Conservation (phyloP, 495 filamentous ascomycete species). For the Hypomontagnella monticulosa region DNA sequence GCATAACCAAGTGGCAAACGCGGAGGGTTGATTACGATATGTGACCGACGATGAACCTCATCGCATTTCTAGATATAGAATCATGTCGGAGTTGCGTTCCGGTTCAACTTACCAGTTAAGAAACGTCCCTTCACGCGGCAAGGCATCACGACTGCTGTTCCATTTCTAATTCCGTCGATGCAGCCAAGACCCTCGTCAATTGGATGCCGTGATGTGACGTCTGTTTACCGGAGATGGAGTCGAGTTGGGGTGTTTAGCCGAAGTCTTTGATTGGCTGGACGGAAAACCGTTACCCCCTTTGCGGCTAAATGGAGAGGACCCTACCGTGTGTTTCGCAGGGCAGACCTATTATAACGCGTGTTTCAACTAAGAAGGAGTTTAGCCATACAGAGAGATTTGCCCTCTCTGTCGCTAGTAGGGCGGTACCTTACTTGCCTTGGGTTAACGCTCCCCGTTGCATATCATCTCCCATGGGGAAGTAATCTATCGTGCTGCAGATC, state of each 20-base stretch:
- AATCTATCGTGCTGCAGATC: slow-evolving; percentile 38
- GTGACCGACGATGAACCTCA: slow-evolving; percentile 7
- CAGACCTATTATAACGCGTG: slow-evolving; percentile 35
- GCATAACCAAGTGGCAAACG: slow-evolving; percentile 22
- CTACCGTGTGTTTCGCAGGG: slow-evolving; percentile 34
- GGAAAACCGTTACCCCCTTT: slow-evolving; percentile 31
- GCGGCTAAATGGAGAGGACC: slow-evolving; percentile 37
- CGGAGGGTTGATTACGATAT: slow-evolving; percentile 18
- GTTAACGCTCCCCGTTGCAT: slow-evolving; percentile 35
- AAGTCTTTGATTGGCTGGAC: slow-evolving; percentile 26
- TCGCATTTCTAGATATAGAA: slow-evolving; percentile 16
- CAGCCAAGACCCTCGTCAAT: slow-evolving; percentile 30
- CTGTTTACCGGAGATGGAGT: slow-evolving; percentile 33
- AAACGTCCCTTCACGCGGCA: slow-evolving; percentile 30
- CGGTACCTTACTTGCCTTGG: slow-evolving; percentile 39
- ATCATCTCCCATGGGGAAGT: slow-evolving; percentile 40
- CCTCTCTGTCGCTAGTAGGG: slow-evolving; percentile 20
- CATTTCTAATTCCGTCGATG: slow-evolving; percentile 25
- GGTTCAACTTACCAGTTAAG: slow-evolving; percentile 13
- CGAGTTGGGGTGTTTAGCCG: slow-evolving; percentile 34
- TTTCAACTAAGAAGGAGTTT: slow-evolving; percentile 43
- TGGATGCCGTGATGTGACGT: slow-evolving; percentile 37
- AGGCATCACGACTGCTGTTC: slow-evolving; percentile 5
- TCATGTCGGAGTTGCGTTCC: slow-evolving; percentile 37
- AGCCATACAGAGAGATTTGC: slow-evolving; percentile 38